Percentiles rank a stretch among this genome's conserved stretches.
These are phyloP conservation scores for Graphilbum fragrans DNA, from an alignment of 2,329 filamentous ascomycete species.

Conservation along the genomic window DNA sequence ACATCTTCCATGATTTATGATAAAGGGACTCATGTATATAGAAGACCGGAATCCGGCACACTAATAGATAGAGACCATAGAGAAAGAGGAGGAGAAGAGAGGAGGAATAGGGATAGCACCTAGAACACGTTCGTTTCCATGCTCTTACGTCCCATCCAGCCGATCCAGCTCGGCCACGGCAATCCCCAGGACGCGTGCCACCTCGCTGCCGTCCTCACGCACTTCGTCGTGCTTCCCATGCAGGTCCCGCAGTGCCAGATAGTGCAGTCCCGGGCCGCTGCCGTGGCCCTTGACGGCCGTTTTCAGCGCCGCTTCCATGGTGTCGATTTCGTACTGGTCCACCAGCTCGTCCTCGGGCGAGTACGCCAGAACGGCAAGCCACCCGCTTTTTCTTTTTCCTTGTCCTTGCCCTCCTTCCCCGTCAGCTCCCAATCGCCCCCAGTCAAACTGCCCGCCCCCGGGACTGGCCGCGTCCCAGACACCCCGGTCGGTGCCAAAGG, in stretches of 20 bases:
- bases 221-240: slow-evolving; percentile 50
- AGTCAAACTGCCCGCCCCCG: slow-evolving; percentile 22
- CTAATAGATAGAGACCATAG: background rate
- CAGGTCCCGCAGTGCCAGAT: slow-evolving; percentile 34
- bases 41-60: too few relatives aligned
- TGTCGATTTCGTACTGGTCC: slow-evolving; percentile 45
- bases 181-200: slow-evolving; percentile 34
- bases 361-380: slow-evolving; percentile 29
- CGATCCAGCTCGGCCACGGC: slow-evolving; percentile 6
- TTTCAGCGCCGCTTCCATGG: slow-evolving; percentile 36
- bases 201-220: slow-evolving; percentile 46
- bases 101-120: background rate
- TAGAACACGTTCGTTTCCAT: background rate
- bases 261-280: too few relatives aligned
- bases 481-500: slow-evolving; percentile 43
- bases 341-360: slow-evolving; percentile 36
- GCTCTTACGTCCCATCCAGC: background rate
- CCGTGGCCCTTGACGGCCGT: too few relatives aligned
- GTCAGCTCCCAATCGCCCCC: too few relatives aligned
- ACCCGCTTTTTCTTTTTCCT: too few relatives aligned
- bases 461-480: slow-evolving; percentile 47
- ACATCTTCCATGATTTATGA: too few relatives aligned
- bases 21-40: too few relatives aligned
- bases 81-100: background rate
- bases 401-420: too few relatives aligned